Conservation (phyloP, 2,329 filamentous ascomycete genomes). For the Xylaria sp. region DNA sequence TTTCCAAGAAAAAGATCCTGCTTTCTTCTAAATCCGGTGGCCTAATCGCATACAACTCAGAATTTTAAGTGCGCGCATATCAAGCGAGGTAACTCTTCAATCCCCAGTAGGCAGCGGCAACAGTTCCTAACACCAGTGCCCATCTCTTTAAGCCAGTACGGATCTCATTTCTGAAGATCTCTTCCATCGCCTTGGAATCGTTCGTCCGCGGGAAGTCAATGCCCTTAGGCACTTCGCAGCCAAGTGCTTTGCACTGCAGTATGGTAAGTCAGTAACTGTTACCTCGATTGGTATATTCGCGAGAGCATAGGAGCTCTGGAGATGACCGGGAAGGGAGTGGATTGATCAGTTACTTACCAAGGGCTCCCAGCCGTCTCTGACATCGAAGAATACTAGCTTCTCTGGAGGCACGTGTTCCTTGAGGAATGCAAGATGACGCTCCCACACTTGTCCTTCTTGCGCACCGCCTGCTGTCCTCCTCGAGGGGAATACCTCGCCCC, state of each 20-base stretch:
- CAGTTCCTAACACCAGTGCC: constrained; percentile 37
- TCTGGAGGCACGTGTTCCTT: constrained; percentile 42
- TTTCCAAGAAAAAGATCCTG: neutral
- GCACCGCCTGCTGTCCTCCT: constrained; percentile 25
- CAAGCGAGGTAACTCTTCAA: constrained; percentile 32
- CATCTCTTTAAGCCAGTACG: constrained; percentile 38
- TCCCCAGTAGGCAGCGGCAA: constrained; percentile 31
- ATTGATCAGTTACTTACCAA: constrained; percentile 20
- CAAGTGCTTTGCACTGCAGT: constrained; percentile 39
- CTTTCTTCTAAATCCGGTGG: neutral
- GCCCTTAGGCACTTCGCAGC: constrained; percentile 38
- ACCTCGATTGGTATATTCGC: neutral
- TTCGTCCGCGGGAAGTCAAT: constrained; percentile 43
- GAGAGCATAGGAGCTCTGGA: neutral
- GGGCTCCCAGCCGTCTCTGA: constrained; percentile 42
- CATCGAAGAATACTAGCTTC: constrained; percentile 44
- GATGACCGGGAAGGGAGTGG: neutral
- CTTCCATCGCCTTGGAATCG: constrained; percentile 42
- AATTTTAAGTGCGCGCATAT: neutral
- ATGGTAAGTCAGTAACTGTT: neutral
- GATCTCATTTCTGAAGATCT: constrained; percentile 42
- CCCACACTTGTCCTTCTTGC: constrained; percentile 38
- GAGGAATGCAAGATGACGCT: constrained; percentile 42
- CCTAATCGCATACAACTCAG: constrained; percentile 7
- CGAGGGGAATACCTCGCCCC: constrained; percentile 41